Percentiles rank a stretch among this genome's conserved stretches.
phyloP scores from a whole-genome alignment of 228 moss, liverwort and hornwort genomes.

The Sphagnum fallax region DNA sequence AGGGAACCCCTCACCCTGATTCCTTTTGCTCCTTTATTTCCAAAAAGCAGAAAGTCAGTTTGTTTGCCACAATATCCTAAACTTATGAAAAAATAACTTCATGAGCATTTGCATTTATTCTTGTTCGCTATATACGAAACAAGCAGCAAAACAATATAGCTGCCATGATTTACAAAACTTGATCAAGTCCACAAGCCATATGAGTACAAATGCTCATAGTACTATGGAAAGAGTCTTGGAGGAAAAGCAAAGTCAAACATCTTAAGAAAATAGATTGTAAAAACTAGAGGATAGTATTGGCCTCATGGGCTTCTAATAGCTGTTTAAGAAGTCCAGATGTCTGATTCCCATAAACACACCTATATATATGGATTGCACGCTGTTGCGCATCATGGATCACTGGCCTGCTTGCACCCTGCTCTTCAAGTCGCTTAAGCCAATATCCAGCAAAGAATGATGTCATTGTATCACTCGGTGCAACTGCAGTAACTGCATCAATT shows the following conservation, averaged over 20 bases:
- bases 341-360: slow-evolving; percentile 52
- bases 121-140: too few relatives aligned
- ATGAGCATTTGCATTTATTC: too few relatives aligned
- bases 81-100: too few relatives aligned
- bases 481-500: slow-evolving; percentile 48
- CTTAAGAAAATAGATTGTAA: neutral
- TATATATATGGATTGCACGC: slow-evolving; percentile 47
- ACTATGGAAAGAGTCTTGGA: too few relatives aligned
- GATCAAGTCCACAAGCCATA: too few relatives aligned
- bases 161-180: too few relatives aligned
- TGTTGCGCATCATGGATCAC: slow-evolving; percentile 37
- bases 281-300: slow-evolving; percentile 12
- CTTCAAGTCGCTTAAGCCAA: slow-evolving; percentile 50
- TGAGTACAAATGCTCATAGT: too few relatives aligned
- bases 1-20: too few relatives aligned
- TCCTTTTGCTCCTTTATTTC: too few relatives aligned
- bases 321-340: slow-evolving; percentile 31
- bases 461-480: slow-evolving; percentile 46
- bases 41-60: too few relatives aligned
- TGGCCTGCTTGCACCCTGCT: slow-evolving; percentile 33
- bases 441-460: slow-evolving; percentile 39
- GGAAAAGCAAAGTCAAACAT: neutral
- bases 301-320: slow-evolving; percentile 45
- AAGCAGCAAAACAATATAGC: too few relatives aligned
- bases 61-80: too few relatives aligned